These are phyloP conservation scores for Claviceps purpurea DNA, from an alignment of 2,329 filamentous ascomycete genomes.

Conservation along the genomic window DNA sequence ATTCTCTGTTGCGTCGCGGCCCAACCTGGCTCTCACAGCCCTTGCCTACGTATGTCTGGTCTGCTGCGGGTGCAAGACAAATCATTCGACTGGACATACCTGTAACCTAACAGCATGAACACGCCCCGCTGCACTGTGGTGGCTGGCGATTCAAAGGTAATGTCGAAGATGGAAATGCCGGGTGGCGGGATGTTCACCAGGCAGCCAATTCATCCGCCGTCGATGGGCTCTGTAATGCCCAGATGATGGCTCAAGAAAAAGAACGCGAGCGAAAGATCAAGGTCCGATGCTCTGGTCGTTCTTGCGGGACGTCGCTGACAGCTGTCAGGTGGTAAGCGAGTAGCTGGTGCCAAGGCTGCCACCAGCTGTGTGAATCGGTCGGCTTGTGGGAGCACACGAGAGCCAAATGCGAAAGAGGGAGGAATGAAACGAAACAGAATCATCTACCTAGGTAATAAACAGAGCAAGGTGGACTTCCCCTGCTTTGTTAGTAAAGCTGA, in stretches of 20 bases:
- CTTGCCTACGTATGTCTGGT: background rate
- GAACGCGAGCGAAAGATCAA: background rate
- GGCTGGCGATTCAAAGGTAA: background rate
- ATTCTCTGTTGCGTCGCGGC: background rate
- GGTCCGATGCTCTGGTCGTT: background rate
- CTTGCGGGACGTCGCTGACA: background rate
- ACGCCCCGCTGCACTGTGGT: background rate
- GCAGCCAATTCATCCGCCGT: background rate
- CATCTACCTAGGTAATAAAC: too few relatives aligned
- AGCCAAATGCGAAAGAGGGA: too few relatives aligned
- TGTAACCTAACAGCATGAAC: background rate
- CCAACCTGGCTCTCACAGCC: background rate
- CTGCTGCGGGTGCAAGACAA: background rate
- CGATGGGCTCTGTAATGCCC: background rate
- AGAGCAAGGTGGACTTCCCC: too few relatives aligned
- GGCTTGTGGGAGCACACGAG: too few relatives aligned
- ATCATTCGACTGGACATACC: background rate
- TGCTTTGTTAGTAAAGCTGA: too few relatives aligned
- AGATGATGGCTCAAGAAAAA: background rate
- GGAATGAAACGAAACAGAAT: too few relatives aligned
- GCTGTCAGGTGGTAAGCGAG: constrained; percentile 1
- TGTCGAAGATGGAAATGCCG: background rate
- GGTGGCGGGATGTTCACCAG: background rate
- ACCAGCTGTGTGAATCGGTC: background rate
- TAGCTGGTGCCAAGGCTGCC: background rate